Percentiles rank a stretch among this genome's conserved stretches.
Evolutionary conservation across 371 early-diverging fungal genomes (phyloP).

Genomic region (Syncephalastrum racemosum): DNA sequence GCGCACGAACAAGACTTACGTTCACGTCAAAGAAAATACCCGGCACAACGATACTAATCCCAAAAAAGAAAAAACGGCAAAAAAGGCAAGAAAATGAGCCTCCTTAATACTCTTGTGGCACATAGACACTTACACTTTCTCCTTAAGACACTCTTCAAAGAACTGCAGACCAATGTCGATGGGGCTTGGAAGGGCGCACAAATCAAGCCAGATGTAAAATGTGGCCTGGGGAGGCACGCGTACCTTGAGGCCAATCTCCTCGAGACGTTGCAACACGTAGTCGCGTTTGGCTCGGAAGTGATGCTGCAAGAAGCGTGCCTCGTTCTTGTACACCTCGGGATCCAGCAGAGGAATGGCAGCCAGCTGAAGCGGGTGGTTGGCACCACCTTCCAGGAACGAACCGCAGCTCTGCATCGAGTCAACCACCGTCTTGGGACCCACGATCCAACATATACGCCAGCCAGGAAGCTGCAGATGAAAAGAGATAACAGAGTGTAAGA

Average conservation of each 20-base stretch:
- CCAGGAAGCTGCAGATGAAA: conserved; percentile 36
- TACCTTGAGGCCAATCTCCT: conserved; percentile 39
- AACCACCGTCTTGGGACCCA: conserved; percentile 47
- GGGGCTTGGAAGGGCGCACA: conserved; percentile 39
- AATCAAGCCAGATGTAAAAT: conserved; percentile 52
- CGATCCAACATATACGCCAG: conserved; percentile 53
- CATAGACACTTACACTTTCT: conserved; percentile 41
- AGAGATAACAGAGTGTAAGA: not conserved
- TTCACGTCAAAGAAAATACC: conserved; percentile 56
- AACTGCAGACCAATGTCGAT: conserved; percentile 48
- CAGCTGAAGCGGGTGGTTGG: conserved; percentile 49
- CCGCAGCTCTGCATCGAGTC: conserved; percentile 47
- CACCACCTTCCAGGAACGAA: conserved; percentile 52
- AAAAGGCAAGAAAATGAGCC: not conserved
- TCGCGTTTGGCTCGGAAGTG: conserved; percentile 49
- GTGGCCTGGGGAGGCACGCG: conserved; percentile 42
- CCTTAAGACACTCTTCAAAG: conserved; percentile 49
- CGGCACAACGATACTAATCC: conserved; percentile 38
- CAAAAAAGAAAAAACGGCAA: not conserved
- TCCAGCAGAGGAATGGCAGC: conserved; percentile 51
- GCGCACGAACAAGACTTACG: conserved; percentile 20
- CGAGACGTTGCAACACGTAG: conserved; percentile 37
- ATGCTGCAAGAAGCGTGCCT: conserved; percentile 39
- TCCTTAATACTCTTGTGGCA: conserved; percentile 1
- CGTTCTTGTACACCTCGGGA: conserved; percentile 31